Conservation (phyloP, 352 stramenopile genomes). For the Phytopythium oedochilum region DNA sequence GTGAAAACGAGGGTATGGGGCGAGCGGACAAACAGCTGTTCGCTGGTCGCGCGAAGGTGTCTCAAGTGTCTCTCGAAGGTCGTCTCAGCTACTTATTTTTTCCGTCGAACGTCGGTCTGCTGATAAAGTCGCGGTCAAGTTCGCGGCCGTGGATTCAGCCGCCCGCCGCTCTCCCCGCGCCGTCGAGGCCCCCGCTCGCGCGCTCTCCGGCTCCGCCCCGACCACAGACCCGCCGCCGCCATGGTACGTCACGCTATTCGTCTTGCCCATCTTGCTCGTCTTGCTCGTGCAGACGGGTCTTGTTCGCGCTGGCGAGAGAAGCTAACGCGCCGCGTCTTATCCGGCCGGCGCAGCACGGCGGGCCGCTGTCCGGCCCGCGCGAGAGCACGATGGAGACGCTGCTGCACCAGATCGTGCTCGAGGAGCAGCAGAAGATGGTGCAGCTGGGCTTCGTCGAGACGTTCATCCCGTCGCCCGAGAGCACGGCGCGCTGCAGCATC, state of each 20-base stretch:
- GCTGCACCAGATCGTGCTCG: conserved; percentile 80
- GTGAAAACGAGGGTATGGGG: too few relatives aligned
- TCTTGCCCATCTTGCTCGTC: not conserved
- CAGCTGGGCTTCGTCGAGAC: conserved; percentile 81
- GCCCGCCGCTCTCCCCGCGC: too few relatives aligned
- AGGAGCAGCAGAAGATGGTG: conserved; percentile 85
- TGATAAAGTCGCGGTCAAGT: not conserved
- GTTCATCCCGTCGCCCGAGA: conserved; percentile 69
- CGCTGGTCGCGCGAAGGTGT: not conserved
- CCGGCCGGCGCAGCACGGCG: conserved; percentile 16
- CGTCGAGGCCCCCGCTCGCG: too few relatives aligned
- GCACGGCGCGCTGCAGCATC: conserved; percentile 60
- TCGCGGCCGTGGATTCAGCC: too few relatives aligned
- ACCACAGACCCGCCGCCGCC: too few relatives aligned
- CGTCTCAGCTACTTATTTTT: not conserved
- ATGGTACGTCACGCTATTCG: not conserved
- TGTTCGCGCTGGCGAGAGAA: not conserved
- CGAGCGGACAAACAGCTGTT: too few relatives aligned
- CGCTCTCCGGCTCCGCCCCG: too few relatives aligned
- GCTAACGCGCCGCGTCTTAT: not conserved
- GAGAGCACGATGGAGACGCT: conserved; percentile 71
- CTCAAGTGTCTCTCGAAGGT: not conserved
- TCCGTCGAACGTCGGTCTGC: not conserved
- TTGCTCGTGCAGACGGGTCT: not conserved
- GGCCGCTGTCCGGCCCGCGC: conserved; percentile 19